A percentile compares a stretch with the other conserved stretches of the same genome.
Evolutionary conservation across 2,329 filamentous ascomycete genomes (phyloP).

Genomic region (Orbilia javanica): DNA sequence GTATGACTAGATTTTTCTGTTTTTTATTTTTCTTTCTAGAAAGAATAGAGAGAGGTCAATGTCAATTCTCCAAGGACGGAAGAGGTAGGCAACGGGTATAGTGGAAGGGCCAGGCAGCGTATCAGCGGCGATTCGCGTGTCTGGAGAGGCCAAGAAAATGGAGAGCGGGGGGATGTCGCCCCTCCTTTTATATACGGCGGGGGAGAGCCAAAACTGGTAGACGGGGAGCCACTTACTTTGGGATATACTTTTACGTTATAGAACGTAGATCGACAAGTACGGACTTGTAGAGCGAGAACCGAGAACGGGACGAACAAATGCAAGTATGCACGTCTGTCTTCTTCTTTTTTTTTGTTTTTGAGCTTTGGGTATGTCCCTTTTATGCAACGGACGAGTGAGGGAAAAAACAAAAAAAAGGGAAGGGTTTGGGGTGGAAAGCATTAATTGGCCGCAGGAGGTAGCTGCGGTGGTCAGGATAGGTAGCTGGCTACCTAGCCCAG

Average conservation of each 20-base stretch:
- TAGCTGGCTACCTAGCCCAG: neutral
- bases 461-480: neutral
- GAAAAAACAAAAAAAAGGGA: neutral
- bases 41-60: constrained; percentile 40
- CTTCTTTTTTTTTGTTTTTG: neutral
- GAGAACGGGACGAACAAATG: neutral
- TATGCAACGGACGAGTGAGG: constrained; percentile 11
- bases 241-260: constrained; percentile 24
- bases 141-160: constrained; percentile 9
- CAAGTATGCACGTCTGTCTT: neutral
- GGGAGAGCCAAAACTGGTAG: neutral
- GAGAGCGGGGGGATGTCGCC: constrained; percentile 23
- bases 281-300: neutral
- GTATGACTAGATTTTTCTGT: neutral
- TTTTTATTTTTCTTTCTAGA: constrained; percentile 20
- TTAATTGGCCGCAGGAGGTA: neutral
- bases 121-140: constrained; percentile 6
- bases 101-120: neutral
- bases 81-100: constrained; percentile 16
- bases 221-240: constrained; percentile 12
- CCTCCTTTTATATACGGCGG: constrained; percentile 41
- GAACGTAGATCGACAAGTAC: neutral
- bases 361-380: neutral
- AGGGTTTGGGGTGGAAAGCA: neutral
- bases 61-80: constrained; percentile 51